Conservation (phyloP, 2,329 filamentous ascomycete species). For the Pseudogymnoascus sp. region DNA sequence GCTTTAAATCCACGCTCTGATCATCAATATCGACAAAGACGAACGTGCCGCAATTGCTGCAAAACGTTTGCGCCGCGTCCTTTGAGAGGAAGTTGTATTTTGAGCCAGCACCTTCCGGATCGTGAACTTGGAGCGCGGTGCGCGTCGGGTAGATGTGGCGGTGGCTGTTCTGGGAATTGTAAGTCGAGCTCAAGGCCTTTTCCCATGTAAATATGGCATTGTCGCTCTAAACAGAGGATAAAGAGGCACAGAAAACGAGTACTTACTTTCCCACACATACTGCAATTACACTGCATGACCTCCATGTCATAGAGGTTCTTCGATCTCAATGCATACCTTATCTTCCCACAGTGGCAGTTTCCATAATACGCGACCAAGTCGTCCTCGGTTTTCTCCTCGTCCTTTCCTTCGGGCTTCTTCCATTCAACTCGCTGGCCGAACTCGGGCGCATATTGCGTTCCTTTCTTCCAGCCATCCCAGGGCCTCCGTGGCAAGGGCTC, state of each 20-base stretch:
- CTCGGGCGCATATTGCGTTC: neutral
- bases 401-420: neutral
- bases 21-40: conserved; percentile 17
- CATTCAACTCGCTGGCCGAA: neutral
- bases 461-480: conserved; percentile 1
- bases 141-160: conserved; percentile 17
- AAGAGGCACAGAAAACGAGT: neutral
- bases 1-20: conserved; percentile 13
- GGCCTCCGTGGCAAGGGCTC: neutral
- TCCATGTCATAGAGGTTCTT: conserved; percentile 16
- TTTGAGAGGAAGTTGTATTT: conserved; percentile 16
- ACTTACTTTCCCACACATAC: conserved; percentile 20
- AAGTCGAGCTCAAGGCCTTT: neutral
- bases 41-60: conserved; percentile 15
- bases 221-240: neutral
- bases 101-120: conserved; percentile 12
- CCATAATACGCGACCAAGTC: conserved; percentile 16
- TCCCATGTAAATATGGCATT: neutral
- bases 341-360: conserved; percentile 22
- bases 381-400: neutral
- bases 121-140: conserved; percentile 10
- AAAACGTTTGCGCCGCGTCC: conserved; percentile 18
- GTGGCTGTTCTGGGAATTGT: conserved; percentile 15
- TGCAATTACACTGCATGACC: conserved; percentile 21
- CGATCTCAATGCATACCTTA: conserved; percentile 17